Base-by-base conservation (phyloP, 257 asterid species). In the Nicotiana tabacum region DNA sequence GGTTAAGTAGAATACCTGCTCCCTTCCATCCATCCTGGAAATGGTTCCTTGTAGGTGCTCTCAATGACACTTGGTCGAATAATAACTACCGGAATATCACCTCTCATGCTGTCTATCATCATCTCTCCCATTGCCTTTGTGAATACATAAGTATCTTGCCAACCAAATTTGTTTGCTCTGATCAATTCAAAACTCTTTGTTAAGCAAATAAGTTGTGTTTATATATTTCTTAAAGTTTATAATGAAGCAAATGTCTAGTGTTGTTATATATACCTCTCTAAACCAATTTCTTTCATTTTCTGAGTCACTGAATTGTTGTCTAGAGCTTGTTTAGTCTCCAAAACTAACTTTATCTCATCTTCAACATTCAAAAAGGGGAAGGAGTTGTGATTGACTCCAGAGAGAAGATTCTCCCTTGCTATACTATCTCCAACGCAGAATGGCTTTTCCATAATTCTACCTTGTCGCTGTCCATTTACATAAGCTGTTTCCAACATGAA, bases 1-100 rank as follows among this genome's bases (percentile, higher is more conserved):
- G 55, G 61, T 35, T 80, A 61, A 46, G 55, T 56, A 76, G 68
- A 69, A 66, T 64, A 92, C 99, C 98, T 96, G 91, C 88, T 96
- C 85, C 99, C 99, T 88, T 96, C 98, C 92, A 96, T 96, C 99
- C 99, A 96, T 85, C 98, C 98, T 0, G 98, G 97, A 85, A 96
- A 96, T 39, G 99, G 99, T 85, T 96, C 99, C 82, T 83, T 91
- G 79, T 89, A 92, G 15, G 99, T 96, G 96, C 99, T 96, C 88
- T 96, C 98, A 12, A 96, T 94, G 43, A 96, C 98, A 82, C 99
- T 96, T 24, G 99, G 99, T 82, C 98, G 87, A 35, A 96, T 90
- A 62, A 93, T 90, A 27, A 96, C 97, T 24, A 96, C 98, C 0
- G 98, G 98, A 81, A 93, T 83, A 81, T 94, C 92, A 0, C 97